These are phyloP conservation scores for Isoetes engelmannii DNA, from an alignment of 83 land plant genomes.

Conservation along the genomic window DNA sequence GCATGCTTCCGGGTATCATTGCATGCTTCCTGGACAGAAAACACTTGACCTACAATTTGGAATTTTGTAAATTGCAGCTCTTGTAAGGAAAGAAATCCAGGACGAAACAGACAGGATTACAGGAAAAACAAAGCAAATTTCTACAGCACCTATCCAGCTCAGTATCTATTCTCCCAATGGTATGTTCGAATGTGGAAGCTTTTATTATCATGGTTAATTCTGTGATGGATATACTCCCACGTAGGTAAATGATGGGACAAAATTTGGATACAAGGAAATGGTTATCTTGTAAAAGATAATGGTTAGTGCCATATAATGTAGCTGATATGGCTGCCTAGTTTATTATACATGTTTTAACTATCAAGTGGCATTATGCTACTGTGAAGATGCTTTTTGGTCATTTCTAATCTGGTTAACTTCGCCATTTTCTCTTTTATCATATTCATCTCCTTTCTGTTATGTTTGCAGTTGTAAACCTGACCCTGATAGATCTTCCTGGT, in stretches of 20 bases:
- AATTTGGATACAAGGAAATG: neutral
- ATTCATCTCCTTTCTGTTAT: neutral
- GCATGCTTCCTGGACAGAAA: too few species aligned
- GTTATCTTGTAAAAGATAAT: neutral
- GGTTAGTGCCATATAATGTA: too few species aligned
- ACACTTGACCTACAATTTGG: too few species aligned
- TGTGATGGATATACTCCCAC: neutral
- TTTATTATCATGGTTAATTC: neutral
- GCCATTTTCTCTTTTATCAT: too few species aligned
- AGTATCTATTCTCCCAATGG: constrained; percentile 85
- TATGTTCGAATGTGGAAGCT: neutral
- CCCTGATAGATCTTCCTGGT: constrained; percentile 84
- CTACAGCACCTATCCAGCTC: constrained; percentile 71
- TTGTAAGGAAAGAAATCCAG: constrained; percentile 59
- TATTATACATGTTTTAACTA: neutral
- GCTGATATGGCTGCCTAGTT: too few species aligned
- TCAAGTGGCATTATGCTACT: neutral
- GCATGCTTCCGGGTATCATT: too few species aligned
- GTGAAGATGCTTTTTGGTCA: too few species aligned
- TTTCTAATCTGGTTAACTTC: too few species aligned
- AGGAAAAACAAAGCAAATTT: constrained; percentile 59
- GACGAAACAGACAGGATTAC: constrained; percentile 86
- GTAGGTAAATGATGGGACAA: neutral
- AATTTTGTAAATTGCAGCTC: constrained; percentile 30
- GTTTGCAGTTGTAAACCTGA: constrained; percentile 75